A percentile compares a stretch with the other conserved stretches of the same genome.
These are phyloP conservation scores for Fomitopsis palustris DNA, from an alignment of 1,284 basidiomycete species.

Conservation along the genomic window DNA sequence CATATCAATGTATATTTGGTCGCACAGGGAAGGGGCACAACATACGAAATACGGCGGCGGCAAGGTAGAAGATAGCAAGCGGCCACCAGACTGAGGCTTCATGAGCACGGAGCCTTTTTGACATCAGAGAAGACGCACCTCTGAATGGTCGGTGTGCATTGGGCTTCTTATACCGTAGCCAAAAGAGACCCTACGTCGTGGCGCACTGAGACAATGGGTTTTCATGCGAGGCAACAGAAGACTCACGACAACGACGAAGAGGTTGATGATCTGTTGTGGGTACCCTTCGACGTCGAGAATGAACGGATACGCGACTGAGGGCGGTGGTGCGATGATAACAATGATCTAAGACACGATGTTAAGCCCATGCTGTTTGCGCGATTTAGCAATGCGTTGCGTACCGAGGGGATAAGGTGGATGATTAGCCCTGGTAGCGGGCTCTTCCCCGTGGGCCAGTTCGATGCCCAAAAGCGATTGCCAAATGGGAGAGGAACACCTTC, in stretches of 20 bases:
- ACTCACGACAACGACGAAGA: conserved; percentile 48
- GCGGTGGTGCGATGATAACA: conserved; percentile 53
- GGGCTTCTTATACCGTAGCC: conserved; percentile 49
- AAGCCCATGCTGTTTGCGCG: background rate
- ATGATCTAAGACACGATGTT: conserved; percentile 35
- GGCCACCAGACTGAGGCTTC: conserved; percentile 49
- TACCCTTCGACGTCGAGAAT: conserved; percentile 60
- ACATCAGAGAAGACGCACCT: conserved; percentile 27
- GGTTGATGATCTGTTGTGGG: conserved; percentile 52
- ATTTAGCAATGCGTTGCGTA: conserved; percentile 24
- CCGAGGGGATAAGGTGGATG: conserved; percentile 53
- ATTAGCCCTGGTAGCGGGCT: conserved; percentile 60
- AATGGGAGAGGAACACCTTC: conserved; percentile 51
- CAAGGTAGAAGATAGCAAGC: conserved; percentile 52
- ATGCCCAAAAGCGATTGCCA: conserved; percentile 65
- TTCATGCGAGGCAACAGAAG: background rate
- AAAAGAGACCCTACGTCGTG: conserved; percentile 47
- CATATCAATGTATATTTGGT: no score
- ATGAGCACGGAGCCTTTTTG: background rate
- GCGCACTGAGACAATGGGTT: background rate
- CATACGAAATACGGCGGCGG: conserved; percentile 47
- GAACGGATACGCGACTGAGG: conserved; percentile 67
- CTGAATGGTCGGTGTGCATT: conserved; percentile 51
- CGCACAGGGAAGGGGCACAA: background rate
- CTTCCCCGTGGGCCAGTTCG: conserved; percentile 59